A percentile compares a stretch with the other conserved stretches of the same genome.
Conservation (phyloP, 768 basidiomycete species). For the Cystofilobasidium capitatum region DNA sequence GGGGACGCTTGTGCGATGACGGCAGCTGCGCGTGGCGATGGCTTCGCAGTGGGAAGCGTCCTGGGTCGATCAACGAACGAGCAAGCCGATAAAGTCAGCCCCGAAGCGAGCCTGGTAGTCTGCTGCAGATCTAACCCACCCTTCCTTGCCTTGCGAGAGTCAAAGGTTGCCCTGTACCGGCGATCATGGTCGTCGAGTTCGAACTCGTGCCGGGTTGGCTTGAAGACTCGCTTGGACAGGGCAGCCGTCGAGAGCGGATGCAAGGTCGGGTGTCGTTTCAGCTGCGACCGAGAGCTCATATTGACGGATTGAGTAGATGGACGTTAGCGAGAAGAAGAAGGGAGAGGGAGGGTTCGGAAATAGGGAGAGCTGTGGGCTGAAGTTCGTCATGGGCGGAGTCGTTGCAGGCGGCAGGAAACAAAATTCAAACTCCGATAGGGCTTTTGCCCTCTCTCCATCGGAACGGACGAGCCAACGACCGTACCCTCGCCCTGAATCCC, state of each 20-base stretch:
- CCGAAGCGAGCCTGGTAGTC: not conserved
- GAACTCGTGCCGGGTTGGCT: conserved; percentile 11
- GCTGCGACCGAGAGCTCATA: not conserved
- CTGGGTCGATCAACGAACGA: not conserved
- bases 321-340: no score
- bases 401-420: no score
- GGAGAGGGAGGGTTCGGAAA: not conserved
- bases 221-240: not conserved
- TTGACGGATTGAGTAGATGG: no score
- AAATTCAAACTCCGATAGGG: no score
- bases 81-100: not conserved
- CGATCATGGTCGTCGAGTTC: not conserved
- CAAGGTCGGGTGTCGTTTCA: not conserved
- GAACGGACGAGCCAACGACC: not conserved
- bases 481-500: not conserved
- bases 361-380: no score
- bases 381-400: no score
- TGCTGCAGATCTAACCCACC: not conserved
- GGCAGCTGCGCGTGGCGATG: conserved; percentile 10
- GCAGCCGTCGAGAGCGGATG: not conserved
- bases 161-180: not conserved
- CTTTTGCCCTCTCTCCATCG: not conserved
- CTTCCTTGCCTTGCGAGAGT: conserved; percentile 12
- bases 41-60: not conserved
- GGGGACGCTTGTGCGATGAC: not conserved